Evolutionary conservation across 1,139 yeast species (phyloP), one percentile per base, ranked within the genome.

Genomic region (Lodderomyces orthopsilosis): DNA sequence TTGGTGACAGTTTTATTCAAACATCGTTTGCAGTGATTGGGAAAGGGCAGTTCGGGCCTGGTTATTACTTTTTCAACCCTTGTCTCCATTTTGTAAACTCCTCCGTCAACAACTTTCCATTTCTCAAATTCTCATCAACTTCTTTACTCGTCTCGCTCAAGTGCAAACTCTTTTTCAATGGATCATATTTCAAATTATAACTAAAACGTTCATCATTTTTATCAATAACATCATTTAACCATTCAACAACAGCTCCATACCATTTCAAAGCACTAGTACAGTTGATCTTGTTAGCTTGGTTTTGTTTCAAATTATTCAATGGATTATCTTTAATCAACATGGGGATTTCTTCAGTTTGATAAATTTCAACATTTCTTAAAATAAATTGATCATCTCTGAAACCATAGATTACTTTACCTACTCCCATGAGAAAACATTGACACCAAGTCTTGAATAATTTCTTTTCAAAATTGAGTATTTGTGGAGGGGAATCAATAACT

Each of bases 391-490:
- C 85, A 58, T 90, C 95, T 50, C 97, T 74, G 63, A 86, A 93
- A 0, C 97, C 99, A 58, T 88, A 87, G 1, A 87, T 77, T 3
- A 93, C 74, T 48, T 78, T 79, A 9, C 85, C 82, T 14, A 91
- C 76, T 3, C 98, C 98, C 42, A 89, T 73, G 35, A 94, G 66
- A 61, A 91, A 94, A 50, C 95, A 84, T 66, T 91, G 98, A 2
- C 96, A 90, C 99, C 99, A 94, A 0, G 94, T 76, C 48, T 73
- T 79, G 60, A 84, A 79, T 37, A 91, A 63, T 59, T 83, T 90
- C 61, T 63, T 77, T 58, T 91, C 96, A 57, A 91, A 90, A 6
- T 65, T 72, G 26, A 67, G 65, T 18, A 81, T 77, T 33, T 80
- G 81, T 12, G 70, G 69, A 8, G 77, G 79, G 34, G 71, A 68